Evolutionary conservation across 192 early-diverging fungal species (phyloP).

Genomic region (Anaeromyces robustus): DNA sequence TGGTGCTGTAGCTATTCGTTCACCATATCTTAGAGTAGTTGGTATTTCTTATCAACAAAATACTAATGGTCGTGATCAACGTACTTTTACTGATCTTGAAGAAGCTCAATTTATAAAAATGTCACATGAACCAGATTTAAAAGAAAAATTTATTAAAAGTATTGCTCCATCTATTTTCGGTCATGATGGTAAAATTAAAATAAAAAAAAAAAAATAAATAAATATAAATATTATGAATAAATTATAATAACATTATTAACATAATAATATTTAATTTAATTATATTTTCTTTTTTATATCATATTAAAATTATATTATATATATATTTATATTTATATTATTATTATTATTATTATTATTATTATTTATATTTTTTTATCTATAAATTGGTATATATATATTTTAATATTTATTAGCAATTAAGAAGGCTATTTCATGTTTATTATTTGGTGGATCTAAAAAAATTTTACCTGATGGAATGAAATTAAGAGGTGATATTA

Average conservation of each 20-base stretch:
- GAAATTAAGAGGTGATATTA: constrained; percentile 93
- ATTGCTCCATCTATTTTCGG: constrained; percentile 97
- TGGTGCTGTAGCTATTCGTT: constrained; percentile 76
- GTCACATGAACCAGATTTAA: constrained; percentile 73
- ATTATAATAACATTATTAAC: no score
- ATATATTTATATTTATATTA: not conserved
- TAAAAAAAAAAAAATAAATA: not conserved
- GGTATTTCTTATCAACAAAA: constrained; percentile 75
- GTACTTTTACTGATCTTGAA: constrained; percentile 75
- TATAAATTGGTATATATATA: no score
- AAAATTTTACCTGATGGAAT: constrained; percentile 93
- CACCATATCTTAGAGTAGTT: constrained; percentile 85
- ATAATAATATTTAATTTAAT: no score
- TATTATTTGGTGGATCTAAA: constrained; percentile 92
- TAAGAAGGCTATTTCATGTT: constrained; percentile 85
- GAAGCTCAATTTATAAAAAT: constrained; percentile 84
- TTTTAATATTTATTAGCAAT: constrained; percentile 64
- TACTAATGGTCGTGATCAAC: constrained; percentile 33
- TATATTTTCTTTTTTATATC: no score
- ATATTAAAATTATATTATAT: no score
- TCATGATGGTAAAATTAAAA: constrained; percentile 43
- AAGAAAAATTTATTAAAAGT: constrained; percentile 75
- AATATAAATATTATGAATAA: no score
- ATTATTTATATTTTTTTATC: not conserved
- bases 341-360: not conserved